These are phyloP conservation scores for Gnomoniopsis sp. DNA, from an alignment of 2,329 filamentous ascomycete species.

Conservation along the genomic window DNA sequence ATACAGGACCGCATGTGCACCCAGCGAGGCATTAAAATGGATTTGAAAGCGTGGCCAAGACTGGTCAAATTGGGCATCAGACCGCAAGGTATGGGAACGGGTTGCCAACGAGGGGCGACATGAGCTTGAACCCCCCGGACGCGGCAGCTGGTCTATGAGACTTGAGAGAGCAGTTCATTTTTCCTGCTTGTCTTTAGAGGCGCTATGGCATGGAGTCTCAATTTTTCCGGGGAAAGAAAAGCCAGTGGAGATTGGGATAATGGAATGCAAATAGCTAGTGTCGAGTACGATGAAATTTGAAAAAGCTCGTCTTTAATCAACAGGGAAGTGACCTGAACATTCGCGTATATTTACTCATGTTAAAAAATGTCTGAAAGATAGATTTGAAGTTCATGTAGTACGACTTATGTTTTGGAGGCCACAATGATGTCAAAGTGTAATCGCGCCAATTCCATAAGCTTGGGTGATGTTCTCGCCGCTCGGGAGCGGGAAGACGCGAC, in stretches of 20 bases:
- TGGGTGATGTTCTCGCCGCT: not conserved
- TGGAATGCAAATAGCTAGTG: constrained; percentile 11
- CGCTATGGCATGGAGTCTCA: not conserved
- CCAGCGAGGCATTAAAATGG: not conserved
- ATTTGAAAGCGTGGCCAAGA: not conserved
- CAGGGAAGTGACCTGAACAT: too few relatives aligned
- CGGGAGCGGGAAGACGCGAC: not conserved
- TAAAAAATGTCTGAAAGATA: not conserved
- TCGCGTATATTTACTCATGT: too few relatives aligned
- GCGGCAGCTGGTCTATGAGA: not conserved
- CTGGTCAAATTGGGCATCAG: not conserved
- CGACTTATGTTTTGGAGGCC: too few relatives aligned
- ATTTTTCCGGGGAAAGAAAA: not conserved
- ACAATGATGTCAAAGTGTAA: not conserved
- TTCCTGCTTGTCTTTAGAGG: not conserved
- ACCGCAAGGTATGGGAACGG: not conserved
- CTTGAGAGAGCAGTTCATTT: not conserved
- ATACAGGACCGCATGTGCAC: not conserved
- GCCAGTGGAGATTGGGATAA: constrained; percentile 8
- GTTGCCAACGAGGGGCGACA: not conserved
- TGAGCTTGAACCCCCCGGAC: not conserved
- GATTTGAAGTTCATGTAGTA: too few relatives aligned
- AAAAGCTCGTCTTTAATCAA: not conserved
- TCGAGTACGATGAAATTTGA: constrained; percentile 19
- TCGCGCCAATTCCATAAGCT: not conserved